These are phyloP conservation scores for Microdochium bolleyi DNA, from an alignment of 2,329 filamentous ascomycete species.

Conservation along the genomic window DNA sequence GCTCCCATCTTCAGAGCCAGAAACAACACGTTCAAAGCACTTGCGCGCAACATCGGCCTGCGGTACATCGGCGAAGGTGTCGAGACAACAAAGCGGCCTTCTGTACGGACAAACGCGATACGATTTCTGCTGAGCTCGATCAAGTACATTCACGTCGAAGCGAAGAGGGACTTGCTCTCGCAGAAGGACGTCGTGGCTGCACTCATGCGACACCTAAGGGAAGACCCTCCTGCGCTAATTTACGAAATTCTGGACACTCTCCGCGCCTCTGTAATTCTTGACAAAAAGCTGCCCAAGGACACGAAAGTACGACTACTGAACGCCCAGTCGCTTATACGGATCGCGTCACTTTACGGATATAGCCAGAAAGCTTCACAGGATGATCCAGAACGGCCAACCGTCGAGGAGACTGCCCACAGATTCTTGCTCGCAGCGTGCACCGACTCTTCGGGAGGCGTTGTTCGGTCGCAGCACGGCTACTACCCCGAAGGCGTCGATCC, in stretches of 20 bases:
- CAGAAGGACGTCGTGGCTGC: constrained; percentile 63
- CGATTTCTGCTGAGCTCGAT: constrained; percentile 74
- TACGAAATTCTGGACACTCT: constrained; percentile 66
- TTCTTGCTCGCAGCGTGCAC: constrained; percentile 74
- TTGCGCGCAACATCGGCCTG: constrained; percentile 76
- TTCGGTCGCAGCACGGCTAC: constrained; percentile 72
- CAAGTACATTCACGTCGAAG: constrained; percentile 66
- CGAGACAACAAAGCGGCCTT: constrained; percentile 63
- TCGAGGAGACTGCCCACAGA: constrained; percentile 64
- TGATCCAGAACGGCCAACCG: constrained; percentile 34
- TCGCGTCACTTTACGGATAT: constrained; percentile 65
- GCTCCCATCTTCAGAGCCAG: constrained; percentile 70
- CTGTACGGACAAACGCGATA: constrained; percentile 75
- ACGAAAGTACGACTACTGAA: constrained; percentile 72
- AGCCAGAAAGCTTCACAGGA: constrained; percentile 33
- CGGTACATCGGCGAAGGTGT: constrained; percentile 47
- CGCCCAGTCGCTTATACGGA: constrained; percentile 61
- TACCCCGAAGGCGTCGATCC: constrained; percentile 67
- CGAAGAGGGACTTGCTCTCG: constrained; percentile 76
- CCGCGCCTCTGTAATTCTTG: constrained; percentile 63
- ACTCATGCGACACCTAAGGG: constrained; percentile 68
- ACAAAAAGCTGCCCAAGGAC: constrained; percentile 63
- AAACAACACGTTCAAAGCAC: constrained; percentile 69
- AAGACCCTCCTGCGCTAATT: constrained; percentile 69
- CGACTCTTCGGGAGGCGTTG: constrained; percentile 60